A percentile compares a stretch with the other conserved stretches of the same genome.
phyloP scores from a whole-genome alignment of 2,329 filamentous ascomycete species.

The Pseudofabraea citricarpa region DNA sequence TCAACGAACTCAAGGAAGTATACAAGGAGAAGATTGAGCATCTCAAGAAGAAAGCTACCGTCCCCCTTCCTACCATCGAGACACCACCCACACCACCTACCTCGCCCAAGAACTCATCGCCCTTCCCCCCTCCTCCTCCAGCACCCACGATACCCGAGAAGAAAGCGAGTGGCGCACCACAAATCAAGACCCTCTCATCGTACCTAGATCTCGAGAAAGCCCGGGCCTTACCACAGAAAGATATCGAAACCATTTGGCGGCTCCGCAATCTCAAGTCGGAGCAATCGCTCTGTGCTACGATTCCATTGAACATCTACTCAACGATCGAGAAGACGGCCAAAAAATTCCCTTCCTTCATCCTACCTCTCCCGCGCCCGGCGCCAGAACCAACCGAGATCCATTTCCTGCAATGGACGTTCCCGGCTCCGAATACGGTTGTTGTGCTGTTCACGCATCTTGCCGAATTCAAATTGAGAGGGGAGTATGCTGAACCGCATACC shows the following conservation, averaged over 20 bases:
- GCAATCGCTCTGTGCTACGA: constrained; percentile 75
- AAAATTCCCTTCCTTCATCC: constrained; percentile 79
- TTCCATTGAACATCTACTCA: constrained; percentile 69
- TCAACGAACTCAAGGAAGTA: constrained; percentile 72
- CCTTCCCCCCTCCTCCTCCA: constrained; percentile 30
- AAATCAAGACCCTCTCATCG: constrained; percentile 54
- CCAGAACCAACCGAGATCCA: constrained; percentile 79
- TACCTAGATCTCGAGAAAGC: constrained; percentile 80
- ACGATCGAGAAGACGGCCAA: constrained; percentile 68
- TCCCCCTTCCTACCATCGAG: constrained; percentile 36
- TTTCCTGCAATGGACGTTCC: constrained; percentile 95
- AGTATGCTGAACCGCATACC: constrained; percentile 88
- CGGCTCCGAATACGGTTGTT: constrained; percentile 61
- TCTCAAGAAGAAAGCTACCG: constrained; percentile 63
- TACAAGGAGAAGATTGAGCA: constrained; percentile 80
- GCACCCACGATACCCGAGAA: constrained; percentile 12
- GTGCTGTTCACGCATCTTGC: constrained; percentile 93
- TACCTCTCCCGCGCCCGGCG: constrained; percentile 69
- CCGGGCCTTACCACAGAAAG: constrained; percentile 65
- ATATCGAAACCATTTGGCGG: constrained; percentile 87
- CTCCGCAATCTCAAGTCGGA: constrained; percentile 72
- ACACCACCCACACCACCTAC: constrained; percentile 24
- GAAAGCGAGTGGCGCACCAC: constrained; percentile 19
- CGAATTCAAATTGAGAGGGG: constrained; percentile 85
- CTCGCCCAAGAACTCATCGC: constrained; percentile 29